A percentile compares a stretch with the other conserved stretches of the same genome.
phyloP scores from a whole-genome alignment of 495 filamentous ascomycete species.

The Aspergillus panamensis region DNA sequence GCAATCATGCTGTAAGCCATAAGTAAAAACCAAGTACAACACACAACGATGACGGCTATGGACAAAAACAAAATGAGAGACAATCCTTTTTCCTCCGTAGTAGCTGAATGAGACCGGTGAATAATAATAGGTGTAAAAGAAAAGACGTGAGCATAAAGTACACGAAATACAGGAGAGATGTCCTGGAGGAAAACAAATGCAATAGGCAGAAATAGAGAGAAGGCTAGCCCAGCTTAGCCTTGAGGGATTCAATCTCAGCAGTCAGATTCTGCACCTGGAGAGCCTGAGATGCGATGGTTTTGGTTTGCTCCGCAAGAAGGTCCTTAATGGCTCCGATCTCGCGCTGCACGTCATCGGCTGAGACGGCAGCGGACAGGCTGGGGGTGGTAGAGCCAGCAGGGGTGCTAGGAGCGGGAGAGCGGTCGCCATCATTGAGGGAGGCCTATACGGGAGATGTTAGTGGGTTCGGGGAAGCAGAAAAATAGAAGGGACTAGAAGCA shows the following conservation, averaged over 20 bases:
- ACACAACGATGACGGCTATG: constrained; percentile 18
- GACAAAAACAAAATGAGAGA: constrained; percentile 11
- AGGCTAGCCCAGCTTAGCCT: constrained; percentile 38
- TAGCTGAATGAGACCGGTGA: neutral
- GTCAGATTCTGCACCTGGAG: constrained; percentile 44
- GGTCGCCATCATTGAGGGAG: constrained; percentile 13
- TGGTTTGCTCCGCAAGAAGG: constrained; percentile 44
- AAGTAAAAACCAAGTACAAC: constrained; percentile 12
- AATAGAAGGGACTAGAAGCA: too few species aligned
- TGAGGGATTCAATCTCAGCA: constrained; percentile 45
- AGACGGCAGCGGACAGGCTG: constrained; percentile 21
- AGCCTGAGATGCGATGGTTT: constrained; percentile 43
- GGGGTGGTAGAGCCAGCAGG: constrained; percentile 23
- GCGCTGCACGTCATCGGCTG: constrained; percentile 29
- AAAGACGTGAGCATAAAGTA: neutral
- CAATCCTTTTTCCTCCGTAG: constrained; percentile 9
- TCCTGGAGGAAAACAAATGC: neutral
- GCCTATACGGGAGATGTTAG: constrained; percentile 9
- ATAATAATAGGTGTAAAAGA: neutral
- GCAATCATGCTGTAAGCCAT: constrained; percentile 20
- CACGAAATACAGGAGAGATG: neutral
- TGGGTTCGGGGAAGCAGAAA: neutral
- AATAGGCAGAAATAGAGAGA: neutral
- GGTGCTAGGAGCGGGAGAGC: constrained; percentile 14
- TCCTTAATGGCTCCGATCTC: constrained; percentile 47